Evolutionary conservation across 202 grass and related monocot genomes (phyloP), one percentile per base, ranked within the genome.

Genomic region (Hordeum pubiflorum): DNA sequence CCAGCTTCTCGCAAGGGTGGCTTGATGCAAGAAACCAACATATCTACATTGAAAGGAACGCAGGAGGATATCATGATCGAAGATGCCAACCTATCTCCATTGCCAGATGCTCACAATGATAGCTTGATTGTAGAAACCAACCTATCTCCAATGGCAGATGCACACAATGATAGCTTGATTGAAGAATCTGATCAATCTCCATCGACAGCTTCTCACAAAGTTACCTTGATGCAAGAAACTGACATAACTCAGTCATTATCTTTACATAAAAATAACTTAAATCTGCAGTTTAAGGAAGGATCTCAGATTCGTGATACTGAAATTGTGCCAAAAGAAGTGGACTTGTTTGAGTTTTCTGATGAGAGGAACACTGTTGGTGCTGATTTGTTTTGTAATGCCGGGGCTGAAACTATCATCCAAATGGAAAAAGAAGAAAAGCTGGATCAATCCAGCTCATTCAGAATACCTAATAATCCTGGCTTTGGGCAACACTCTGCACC

Each of bases 401-500:
- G 68, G 39, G 77, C 57, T 69, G 67, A 79, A 81, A 5, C 83
- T 74, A 72, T 84, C 40, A 61, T 65, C 14, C 65, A 62, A 75
- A 78, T 85, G 76, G 81, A 89, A 72, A 78, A 92, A 60, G 76
- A 82, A 60, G 76, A 82, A 82, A 92, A 89, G 56, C 72, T 84
- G 59, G 78, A 89, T 24, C 81, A 80, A 62, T 56, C 81, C 64
- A 80, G 55, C 31, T 87, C 88, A 39, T 90, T 94, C 67, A 84
- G 85, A 77, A 86, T 80, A 81, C 88, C 78, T 8, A 68, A 80
- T 74, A 89, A 89, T 77, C 73, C 67, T 84, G 58, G 52, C 44
- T 74, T 83, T 62, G 64, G 22, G 37, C 72, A 81, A 61, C 56
- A 14, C 5, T 77, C 69, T 71, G 71, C 63, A 71, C 64, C 68